phyloP scores from a whole-genome alignment of 2,329 filamentous ascomycete genomes.

The Calonectria honghensis region DNA sequence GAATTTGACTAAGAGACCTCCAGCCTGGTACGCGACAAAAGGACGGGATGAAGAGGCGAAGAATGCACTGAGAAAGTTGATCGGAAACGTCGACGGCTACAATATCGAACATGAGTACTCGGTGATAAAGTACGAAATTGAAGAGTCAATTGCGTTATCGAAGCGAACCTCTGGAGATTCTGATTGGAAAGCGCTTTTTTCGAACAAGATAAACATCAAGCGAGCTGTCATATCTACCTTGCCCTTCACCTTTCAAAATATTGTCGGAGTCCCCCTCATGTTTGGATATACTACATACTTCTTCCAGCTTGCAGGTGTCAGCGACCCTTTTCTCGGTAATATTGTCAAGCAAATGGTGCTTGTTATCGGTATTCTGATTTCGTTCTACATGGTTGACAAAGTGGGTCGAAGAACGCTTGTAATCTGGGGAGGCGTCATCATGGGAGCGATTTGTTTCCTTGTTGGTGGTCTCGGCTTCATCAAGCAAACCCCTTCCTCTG shows the following conservation, averaged over 20 bases:
- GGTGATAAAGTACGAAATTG: slow-evolving; percentile 46
- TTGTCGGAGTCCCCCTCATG: slow-evolving; percentile 50
- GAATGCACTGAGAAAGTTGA: slow-evolving; percentile 38
- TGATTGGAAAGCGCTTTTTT: slow-evolving; percentile 40
- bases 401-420: slow-evolving; percentile 43
- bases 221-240: slow-evolving; percentile 47
- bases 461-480: slow-evolving; percentile 34
- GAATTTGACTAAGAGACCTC: neutral
- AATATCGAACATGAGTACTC: slow-evolving; percentile 50
- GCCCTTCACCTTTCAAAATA: slow-evolving; percentile 49
- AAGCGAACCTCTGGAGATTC: slow-evolving; percentile 27
- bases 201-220: slow-evolving; percentile 45
- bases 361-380: slow-evolving; percentile 43
- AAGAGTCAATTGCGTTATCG: slow-evolving; percentile 26
- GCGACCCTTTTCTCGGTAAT: slow-evolving; percentile 50
- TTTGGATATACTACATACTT: slow-evolving; percentile 52
- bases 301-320: slow-evolving; percentile 48
- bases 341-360: slow-evolving; percentile 43
- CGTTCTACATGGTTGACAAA: slow-evolving; percentile 47
- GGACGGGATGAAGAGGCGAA: slow-evolving; percentile 43
- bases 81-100: slow-evolving; percentile 37
- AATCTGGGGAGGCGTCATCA: slow-evolving; percentile 23
- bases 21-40: slow-evolving; percentile 37
- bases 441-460: slow-evolving; percentile 22
- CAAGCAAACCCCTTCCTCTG: slow-evolving; percentile 32